Evolutionary conservation across 805 yeast genomes (phyloP).

Genomic region (Zygosaccharomyces gambellarensis): DNA sequence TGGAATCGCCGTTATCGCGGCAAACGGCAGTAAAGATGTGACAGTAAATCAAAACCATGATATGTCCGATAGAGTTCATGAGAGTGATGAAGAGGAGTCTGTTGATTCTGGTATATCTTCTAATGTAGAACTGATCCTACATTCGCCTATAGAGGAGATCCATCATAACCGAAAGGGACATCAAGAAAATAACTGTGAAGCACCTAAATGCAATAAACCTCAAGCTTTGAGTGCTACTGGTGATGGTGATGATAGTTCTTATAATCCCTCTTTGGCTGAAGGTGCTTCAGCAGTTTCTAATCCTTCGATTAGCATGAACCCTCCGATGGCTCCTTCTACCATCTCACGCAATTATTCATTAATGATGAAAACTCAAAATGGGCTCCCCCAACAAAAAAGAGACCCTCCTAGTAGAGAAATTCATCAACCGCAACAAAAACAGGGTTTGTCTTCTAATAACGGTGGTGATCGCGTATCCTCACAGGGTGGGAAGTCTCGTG

Average conservation of each 20-base stretch:
- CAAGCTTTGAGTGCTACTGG: neutral
- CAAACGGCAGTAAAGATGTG: neutral
- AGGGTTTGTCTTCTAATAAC: neutral
- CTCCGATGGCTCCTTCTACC: slow-evolving; percentile 28
- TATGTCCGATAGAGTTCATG: neutral
- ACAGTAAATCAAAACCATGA: neutral
- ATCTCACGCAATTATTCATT: slow-evolving; percentile 19
- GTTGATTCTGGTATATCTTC: slow-evolving; percentile 12
- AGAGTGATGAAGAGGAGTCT: slow-evolving; percentile 4
- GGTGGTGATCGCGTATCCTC: neutral
- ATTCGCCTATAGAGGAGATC: slow-evolving; percentile 12
- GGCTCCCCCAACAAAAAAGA: neutral
- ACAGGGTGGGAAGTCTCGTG: slow-evolving; percentile 1
- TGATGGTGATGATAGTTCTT: neutral
- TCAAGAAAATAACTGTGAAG: neutral
- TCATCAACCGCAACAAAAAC: slow-evolving; percentile 5
- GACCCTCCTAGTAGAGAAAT: neutral
- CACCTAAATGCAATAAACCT: neutral
- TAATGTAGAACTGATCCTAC: slow-evolving; percentile 21
- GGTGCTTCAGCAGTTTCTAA: slow-evolving; percentile 15
- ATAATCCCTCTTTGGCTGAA: slow-evolving; percentile 2
- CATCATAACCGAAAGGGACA: neutral
- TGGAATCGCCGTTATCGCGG: slow-evolving; percentile 9
- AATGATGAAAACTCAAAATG: slow-evolving; percentile 10
- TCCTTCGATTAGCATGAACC: slow-evolving; percentile 19